Evolutionary conservation across 768 basidiomycete genomes (phyloP).

Genomic region (Nidula microcarpa): DNA sequence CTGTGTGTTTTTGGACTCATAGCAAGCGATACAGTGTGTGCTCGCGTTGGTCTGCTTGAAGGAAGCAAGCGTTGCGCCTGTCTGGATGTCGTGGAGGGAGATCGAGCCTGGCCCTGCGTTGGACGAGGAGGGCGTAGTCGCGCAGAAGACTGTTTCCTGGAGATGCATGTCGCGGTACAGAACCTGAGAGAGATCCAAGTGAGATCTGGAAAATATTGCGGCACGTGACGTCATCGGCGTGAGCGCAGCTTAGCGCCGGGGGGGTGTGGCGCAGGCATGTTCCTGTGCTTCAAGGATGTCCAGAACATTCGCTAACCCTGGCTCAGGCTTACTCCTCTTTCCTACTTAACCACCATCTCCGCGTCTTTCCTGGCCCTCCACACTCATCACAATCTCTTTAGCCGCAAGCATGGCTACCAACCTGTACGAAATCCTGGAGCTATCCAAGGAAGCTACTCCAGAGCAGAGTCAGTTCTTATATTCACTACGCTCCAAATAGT

Average conservation of each 20-base stretch:
- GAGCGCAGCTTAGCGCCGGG: background rate
- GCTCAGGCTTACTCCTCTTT: background rate
- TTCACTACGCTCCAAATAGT: background rate
- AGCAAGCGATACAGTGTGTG: constrained; percentile 61
- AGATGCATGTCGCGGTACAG: constrained; percentile 42
- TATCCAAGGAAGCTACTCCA: constrained; percentile 48
- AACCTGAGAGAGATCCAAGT: no score
- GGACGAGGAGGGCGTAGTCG: constrained; percentile 48
- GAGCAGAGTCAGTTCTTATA: constrained; percentile 57
- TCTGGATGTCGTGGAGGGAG: constrained; percentile 78
- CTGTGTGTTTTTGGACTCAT: constrained; percentile 64
- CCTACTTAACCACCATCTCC: constrained; percentile 1
- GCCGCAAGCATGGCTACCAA: constrained; percentile 41
- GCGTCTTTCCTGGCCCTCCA: constrained; percentile 7
- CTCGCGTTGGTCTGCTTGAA: constrained; percentile 82
- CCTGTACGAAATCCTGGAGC: constrained; percentile 64
- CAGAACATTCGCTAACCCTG: constrained; percentile 20
- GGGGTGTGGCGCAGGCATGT: no score
- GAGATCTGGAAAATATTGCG: background rate
- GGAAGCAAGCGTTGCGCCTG: constrained; percentile 69
- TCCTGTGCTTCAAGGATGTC: constrained; percentile 4
- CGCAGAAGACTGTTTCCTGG: constrained; percentile 67
- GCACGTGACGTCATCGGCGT: constrained; percentile 2
- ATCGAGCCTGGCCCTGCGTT: constrained; percentile 59
- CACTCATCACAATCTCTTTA: constrained; percentile 1